phyloP scores from a whole-genome alignment of 2,329 filamentous ascomycete species.

The Podosphaera leucotricha region DNA sequence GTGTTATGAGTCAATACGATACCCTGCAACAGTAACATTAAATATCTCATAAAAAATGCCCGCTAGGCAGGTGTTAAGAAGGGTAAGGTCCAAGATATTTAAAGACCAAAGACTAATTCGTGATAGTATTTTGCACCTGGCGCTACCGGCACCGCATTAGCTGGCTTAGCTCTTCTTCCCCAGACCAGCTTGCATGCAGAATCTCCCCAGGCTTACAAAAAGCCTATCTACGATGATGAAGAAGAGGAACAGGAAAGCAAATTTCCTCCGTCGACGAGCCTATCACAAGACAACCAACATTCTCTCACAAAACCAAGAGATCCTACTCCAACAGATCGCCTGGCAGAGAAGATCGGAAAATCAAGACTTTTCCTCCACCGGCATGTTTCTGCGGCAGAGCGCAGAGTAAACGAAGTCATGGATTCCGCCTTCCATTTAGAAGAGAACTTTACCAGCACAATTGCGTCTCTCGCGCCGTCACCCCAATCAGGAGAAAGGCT shows the following conservation, averaged over 20 bases:
- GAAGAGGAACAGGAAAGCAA: conserved; percentile 17
- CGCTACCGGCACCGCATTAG: conserved; percentile 18
- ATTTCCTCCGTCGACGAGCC: background rate
- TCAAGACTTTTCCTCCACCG: conserved; percentile 61
- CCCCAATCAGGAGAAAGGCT: conserved; percentile 70
- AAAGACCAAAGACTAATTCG: conserved; percentile 3
- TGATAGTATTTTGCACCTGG: conserved; percentile 24
- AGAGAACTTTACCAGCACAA: conserved; percentile 67
- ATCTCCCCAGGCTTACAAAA: conserved; percentile 20
- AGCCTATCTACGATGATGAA: conserved; percentile 63
- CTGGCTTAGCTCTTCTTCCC: conserved; percentile 23
- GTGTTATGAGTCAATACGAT: background rate
- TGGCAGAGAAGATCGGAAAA: conserved; percentile 60
- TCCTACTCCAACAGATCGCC: conserved; percentile 71
- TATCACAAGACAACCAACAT: background rate
- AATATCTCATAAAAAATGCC: conserved; percentile 22
- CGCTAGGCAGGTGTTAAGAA: conserved; percentile 27
- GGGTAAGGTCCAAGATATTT: conserved; percentile 17
- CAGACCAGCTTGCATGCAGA: conserved; percentile 25
- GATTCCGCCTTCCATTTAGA: conserved; percentile 66
- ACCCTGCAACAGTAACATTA: background rate
- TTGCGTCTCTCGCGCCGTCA: conserved; percentile 70
- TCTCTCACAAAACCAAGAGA: conserved; percentile 15
- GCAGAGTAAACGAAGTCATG: conserved; percentile 61
- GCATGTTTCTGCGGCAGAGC: conserved; percentile 52